These are phyloP conservation scores for Pulveroboletus sp. DNA, from an alignment of 768 basidiomycete genomes.

Conservation along the genomic window DNA sequence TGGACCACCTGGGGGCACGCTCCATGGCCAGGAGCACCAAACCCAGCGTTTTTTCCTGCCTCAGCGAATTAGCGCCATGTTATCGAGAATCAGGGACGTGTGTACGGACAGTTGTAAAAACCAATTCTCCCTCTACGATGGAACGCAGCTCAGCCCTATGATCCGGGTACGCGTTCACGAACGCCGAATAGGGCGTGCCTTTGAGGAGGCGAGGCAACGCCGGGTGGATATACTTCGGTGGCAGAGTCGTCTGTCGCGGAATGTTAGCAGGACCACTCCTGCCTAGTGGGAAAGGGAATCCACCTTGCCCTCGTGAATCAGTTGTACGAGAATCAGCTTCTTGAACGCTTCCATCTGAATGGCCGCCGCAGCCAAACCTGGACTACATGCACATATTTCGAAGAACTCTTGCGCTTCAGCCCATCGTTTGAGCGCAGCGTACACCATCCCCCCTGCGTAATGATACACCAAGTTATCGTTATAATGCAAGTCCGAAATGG, in stretches of 20 bases:
- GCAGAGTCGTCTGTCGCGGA: constrained; percentile 31
- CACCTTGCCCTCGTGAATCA: constrained; percentile 75
- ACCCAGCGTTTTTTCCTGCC: constrained; percentile 69
- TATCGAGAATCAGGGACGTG: not conserved
- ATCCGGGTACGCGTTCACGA: constrained; percentile 65
- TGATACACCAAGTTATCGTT: constrained; percentile 83
- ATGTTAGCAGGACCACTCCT: not conserved
- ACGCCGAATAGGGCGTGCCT: constrained; percentile 56
- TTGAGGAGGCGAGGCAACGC: constrained; percentile 60
- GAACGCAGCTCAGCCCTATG: constrained; percentile 42
- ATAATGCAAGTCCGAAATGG: constrained; percentile 63
- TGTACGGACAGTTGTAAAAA: constrained; percentile 49
- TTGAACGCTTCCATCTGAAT: constrained; percentile 86
- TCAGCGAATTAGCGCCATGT: constrained; percentile 5
- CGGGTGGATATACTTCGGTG: constrained; percentile 73
- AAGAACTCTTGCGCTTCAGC: constrained; percentile 69
- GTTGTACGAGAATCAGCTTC: constrained; percentile 74
- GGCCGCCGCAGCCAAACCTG: constrained; percentile 53
- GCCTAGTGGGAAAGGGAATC: constrained; percentile 1
- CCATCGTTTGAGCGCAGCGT: constrained; percentile 62
- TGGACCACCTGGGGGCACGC: constrained; percentile 70
- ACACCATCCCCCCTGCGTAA: constrained; percentile 72
- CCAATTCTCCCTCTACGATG: constrained; percentile 51
- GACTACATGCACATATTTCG: constrained; percentile 71
- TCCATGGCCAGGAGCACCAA: constrained; percentile 63